Evolutionary conservation across 441 rosid species (phyloP).

Genomic region (Pelargonium australe): DNA sequence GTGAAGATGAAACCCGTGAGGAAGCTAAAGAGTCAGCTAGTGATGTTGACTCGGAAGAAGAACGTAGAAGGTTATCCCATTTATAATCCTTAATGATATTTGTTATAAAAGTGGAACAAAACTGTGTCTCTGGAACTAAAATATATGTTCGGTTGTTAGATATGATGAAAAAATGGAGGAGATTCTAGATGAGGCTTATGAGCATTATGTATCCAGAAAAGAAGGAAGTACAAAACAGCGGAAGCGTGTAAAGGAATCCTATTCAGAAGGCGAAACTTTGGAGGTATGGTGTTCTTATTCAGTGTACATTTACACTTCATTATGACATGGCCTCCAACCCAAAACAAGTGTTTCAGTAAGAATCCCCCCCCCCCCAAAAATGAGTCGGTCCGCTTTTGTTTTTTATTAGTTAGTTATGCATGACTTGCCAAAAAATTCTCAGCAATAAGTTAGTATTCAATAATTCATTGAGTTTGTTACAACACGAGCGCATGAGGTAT

Average conservation of each 20-base stretch:
- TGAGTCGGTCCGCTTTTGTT: no score
- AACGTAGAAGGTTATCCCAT: slow-evolving; percentile 51
- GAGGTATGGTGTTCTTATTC: slow-evolving; percentile 41
- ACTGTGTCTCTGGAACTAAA: slow-evolving; percentile 11
- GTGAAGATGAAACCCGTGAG: slow-evolving; percentile 43
- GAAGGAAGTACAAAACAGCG: slow-evolving; percentile 77
- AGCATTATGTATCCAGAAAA: slow-evolving; percentile 49
- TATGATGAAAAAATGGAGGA: slow-evolving; percentile 72
- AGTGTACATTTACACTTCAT: no score
- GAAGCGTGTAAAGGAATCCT: slow-evolving; percentile 67
- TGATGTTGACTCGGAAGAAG: slow-evolving; percentile 76
- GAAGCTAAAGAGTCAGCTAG: slow-evolving; percentile 41
- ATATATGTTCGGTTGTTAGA: slow-evolving; percentile 34
- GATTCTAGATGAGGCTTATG: slow-evolving; percentile 69
- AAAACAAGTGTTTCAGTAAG: no score
- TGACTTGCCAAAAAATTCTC: no score
- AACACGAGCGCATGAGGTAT: no score
- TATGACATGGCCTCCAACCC: no score
- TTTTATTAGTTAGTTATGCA: no score
- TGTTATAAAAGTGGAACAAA: slow-evolving; percentile 6
- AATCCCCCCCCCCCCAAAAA: no score
- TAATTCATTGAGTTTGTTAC: no score
- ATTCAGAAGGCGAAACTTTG: slow-evolving; percentile 43
- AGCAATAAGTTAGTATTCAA: no score
- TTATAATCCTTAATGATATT: background rate